Conservation (phyloP, 371 early-diverging fungal species). For the Amoeboaphelidium occidentale region DNA sequence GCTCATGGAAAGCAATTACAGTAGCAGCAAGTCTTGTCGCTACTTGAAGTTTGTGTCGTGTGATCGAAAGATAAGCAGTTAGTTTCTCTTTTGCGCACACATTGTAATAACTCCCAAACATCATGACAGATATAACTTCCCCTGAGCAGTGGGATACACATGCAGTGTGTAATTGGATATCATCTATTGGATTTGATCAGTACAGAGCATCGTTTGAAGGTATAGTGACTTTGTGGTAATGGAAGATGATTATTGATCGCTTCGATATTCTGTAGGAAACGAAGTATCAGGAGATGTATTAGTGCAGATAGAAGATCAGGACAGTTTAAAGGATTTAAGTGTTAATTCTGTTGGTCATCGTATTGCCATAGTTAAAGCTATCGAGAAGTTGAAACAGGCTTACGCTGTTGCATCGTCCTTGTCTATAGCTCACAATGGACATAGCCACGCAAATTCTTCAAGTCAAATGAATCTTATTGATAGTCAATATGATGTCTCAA, state of each 20-base stretch:
- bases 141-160: background rate
- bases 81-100: background rate
- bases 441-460: too few species aligned
- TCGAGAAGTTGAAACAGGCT: conserved; percentile 46
- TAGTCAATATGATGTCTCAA: too few species aligned
- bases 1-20: background rate
- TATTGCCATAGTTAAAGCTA: conserved; percentile 51
- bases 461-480: too few species aligned
- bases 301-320: conserved; percentile 62
- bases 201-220: background rate
- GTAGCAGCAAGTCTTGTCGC: background rate
- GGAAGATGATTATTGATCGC: background rate
- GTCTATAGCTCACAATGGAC: too few species aligned
- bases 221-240: background rate
- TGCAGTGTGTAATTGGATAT: background rate
- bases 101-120: background rate
- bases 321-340: conserved; percentile 57
- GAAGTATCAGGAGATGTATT: conserved; percentile 75
- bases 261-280: conserved; percentile 29
- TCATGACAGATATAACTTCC: background rate
- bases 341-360: conserved; percentile 67
- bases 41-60: background rate
- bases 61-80: background rate
- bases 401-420: too few species aligned
- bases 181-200: background rate